These are phyloP conservation scores for Lathyrus oleraceus DNA, from an alignment of 306 rosid genomes.

Conservation along the genomic window DNA sequence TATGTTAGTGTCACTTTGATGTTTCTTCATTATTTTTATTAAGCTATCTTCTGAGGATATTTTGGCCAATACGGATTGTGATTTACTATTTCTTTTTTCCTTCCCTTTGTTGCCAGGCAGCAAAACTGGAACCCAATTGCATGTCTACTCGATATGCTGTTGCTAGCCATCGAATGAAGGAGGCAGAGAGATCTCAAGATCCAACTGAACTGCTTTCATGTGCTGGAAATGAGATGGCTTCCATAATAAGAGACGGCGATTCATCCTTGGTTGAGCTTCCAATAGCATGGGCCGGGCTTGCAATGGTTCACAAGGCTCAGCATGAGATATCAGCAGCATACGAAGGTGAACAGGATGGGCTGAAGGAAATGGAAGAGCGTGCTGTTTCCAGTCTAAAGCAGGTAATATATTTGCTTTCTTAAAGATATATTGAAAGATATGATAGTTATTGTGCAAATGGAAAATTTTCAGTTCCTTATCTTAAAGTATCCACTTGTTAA, in stretches of 20 bases:
- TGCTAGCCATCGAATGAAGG: conserved; percentile 80
- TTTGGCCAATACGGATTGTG: conserved; percentile 12
- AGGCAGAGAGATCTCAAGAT: conserved; percentile 96
- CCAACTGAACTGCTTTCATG: conserved; percentile 74
- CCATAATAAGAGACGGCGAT: conserved; percentile 87
- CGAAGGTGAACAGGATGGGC: conserved; percentile 60
- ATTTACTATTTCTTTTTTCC: conserved; percentile 20
- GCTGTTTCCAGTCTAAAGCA: conserved; percentile 77
- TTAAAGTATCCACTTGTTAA: conserved; percentile 23
- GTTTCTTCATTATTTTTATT: not conserved
- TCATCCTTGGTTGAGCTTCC: conserved; percentile 69
- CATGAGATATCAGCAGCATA: conserved; percentile 86
- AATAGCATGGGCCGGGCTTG: conserved; percentile 91
- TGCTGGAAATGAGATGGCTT: conserved; percentile 99
- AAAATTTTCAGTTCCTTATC: conserved; percentile 11
- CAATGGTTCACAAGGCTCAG: conserved; percentile 92
- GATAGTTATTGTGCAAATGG: not conserved
- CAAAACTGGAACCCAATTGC: conserved; percentile 88
- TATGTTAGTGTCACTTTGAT: conserved; percentile 1
- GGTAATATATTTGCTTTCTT: conserved; percentile 45
- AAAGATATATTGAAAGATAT: not conserved
- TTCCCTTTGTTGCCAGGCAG: conserved; percentile 57
- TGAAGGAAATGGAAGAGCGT: conserved; percentile 71
- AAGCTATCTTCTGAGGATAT: conserved; percentile 18
- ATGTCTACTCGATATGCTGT: conserved; percentile 91